These are phyloP conservation scores for Vigna nakashimae DNA, from an alignment of 306 rosid species.

Conservation along the genomic window DNA sequence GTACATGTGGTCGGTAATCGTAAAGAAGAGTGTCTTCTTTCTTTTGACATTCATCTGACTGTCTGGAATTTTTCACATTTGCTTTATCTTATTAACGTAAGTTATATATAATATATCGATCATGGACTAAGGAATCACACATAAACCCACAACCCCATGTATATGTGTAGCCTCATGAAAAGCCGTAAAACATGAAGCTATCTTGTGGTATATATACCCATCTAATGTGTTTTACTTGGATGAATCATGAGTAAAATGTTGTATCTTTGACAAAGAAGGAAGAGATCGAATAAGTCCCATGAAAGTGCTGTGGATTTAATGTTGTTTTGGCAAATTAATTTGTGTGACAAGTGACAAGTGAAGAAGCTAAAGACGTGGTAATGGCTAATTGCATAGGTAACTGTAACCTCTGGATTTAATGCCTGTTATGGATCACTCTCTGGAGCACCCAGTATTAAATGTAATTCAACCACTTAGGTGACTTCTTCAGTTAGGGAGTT, in stretches of 20 bases:
- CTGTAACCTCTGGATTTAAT: conserved; percentile 28
- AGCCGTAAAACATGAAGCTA: neutral
- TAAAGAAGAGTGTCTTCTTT: neutral
- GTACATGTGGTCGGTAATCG: neutral
- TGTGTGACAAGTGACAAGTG: neutral
- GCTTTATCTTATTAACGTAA: neutral
- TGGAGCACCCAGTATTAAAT: conserved; percentile 37
- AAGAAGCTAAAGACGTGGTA: conserved; percentile 27
- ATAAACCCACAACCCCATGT: neutral
- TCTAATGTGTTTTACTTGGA: neutral
- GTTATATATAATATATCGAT: neutral
- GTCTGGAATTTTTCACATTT: neutral
- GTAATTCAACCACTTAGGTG: conserved; percentile 39
- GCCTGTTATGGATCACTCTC: conserved; percentile 16
- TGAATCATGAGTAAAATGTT: neutral
- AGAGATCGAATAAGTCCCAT: neutral
- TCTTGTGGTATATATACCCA: too few relatives aligned
- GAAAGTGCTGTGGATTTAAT: conserved; percentile 15
- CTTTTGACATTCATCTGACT: neutral
- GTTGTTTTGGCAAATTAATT: neutral
- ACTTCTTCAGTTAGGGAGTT: conserved; percentile 12
- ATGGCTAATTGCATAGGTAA: conserved; percentile 14
- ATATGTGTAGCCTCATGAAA: neutral
- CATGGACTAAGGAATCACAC: neutral
- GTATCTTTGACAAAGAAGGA: neutral